Conservation (phyloP, 805 yeast genomes). For the Isabelozyma rhagii region DNA sequence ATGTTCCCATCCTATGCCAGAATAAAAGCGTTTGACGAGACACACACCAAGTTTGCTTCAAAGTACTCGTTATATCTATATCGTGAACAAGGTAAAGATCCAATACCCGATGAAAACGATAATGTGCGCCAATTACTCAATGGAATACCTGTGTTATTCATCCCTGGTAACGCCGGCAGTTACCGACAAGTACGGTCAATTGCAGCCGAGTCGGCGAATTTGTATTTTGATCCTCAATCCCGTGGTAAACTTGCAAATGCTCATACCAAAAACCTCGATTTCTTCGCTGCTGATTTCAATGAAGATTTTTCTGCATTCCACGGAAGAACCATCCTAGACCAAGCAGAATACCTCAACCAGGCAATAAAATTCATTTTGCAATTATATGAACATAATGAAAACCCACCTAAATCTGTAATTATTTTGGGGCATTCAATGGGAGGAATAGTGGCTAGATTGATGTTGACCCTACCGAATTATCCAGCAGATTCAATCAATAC, state of each 20-base stretch:
- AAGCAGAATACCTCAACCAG: conserved; percentile 88
- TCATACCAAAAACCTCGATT: conserved; percentile 58
- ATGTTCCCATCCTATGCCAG: conserved; percentile 86
- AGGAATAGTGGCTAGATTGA: conserved; percentile 86
- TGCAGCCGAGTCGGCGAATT: conserved; percentile 75
- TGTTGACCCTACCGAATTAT: conserved; percentile 79
- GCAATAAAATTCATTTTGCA: conserved; percentile 75
- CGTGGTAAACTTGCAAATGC: conserved; percentile 23
- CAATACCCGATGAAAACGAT: conserved; percentile 42
- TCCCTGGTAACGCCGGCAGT: conserved; percentile 98
- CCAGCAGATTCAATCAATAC: conserved; percentile 71
- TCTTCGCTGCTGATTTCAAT: conserved; percentile 89
- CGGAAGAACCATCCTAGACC: conserved; percentile 89
- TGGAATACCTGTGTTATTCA: conserved; percentile 87
- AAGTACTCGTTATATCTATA: conserved; percentile 85
- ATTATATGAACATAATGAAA: conserved; percentile 48
- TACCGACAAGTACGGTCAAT: conserved; percentile 85
- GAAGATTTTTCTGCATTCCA: conserved; percentile 96
- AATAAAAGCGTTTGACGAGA: conserved; percentile 66
- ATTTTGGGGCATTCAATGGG: conserved; percentile 96
- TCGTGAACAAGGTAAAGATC: conserved; percentile 75
- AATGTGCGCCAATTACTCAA: conserved; percentile 29
- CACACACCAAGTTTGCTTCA: conserved; percentile 66
- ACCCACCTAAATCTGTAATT: conserved; percentile 67
- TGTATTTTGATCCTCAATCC: conserved; percentile 38